Conservation (phyloP, 2,329 filamentous ascomycete genomes). For the Paecilomyces dactylethromorphus region DNA sequence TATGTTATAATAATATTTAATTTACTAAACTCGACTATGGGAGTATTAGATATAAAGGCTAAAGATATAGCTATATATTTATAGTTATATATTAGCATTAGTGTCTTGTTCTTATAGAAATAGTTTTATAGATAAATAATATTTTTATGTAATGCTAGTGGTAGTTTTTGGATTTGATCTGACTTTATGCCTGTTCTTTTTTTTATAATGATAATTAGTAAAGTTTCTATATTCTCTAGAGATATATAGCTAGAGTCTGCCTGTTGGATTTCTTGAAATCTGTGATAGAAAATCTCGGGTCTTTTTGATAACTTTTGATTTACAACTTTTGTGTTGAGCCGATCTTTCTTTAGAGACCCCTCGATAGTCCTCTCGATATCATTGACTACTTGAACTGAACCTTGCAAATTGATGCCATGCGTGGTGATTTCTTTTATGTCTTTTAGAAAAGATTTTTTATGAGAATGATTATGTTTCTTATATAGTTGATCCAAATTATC, state of each 20-base stretch:
- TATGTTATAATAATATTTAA: constrained; percentile 5
- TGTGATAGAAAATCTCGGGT: not conserved
- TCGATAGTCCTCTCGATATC: not conserved
- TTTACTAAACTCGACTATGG: not conserved
- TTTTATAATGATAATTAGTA: not conserved
- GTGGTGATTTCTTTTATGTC: not conserved
- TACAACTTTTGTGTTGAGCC: not conserved
- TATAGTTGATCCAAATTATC: not conserved
- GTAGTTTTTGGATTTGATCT: not conserved
- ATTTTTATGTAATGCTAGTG: not conserved
- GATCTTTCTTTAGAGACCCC: not conserved
- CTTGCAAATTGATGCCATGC: not conserved
- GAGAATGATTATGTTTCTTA: not conserved
- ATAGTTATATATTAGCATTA: constrained; percentile 2
- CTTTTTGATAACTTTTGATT: not conserved
- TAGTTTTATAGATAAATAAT: not conserved
- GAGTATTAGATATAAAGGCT: not conserved
- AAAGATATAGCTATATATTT: constrained; percentile 2
- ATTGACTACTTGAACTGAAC: not conserved
- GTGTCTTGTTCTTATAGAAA: not conserved
- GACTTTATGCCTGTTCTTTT: not conserved
- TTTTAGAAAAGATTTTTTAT: not conserved
- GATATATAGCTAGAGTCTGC: not conserved
- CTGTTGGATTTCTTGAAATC: not conserved
- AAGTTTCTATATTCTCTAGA: not conserved